Evolutionary conservation across 2,329 filamentous ascomycete genomes (phyloP).

Genomic region (Colletotrichum falcatum): DNA sequence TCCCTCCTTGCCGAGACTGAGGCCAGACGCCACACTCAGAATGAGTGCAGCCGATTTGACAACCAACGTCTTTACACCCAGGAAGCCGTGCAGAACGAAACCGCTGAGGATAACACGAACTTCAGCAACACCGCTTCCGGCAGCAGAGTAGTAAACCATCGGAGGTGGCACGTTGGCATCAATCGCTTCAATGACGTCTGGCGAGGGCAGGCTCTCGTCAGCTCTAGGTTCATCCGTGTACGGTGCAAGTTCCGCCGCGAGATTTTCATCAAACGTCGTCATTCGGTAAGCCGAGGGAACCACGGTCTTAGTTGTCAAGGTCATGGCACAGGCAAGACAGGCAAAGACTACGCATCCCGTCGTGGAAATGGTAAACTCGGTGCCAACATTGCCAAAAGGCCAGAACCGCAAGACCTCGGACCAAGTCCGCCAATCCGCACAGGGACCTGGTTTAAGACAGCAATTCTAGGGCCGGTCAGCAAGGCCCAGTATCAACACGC

Average conservation of each 20-base stretch:
- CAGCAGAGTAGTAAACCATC: constrained; percentile 95
- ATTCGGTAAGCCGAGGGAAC: constrained; percentile 90
- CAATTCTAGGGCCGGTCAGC: constrained; percentile 55
- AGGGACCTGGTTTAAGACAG: constrained; percentile 65
- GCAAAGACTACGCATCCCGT: constrained; percentile 77
- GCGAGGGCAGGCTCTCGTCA: constrained; percentile 60
- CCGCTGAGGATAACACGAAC: constrained; percentile 98
- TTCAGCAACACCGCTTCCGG: constrained; percentile 95
- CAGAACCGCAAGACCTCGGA: constrained; percentile 60
- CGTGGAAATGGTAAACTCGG: constrained; percentile 84
- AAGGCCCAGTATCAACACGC: constrained; percentile 9
- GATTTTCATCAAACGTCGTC: constrained; percentile 91
- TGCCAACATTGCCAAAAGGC: constrained; percentile 65
- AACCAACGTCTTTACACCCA: constrained; percentile 87
- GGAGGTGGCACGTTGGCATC: constrained; percentile 63
- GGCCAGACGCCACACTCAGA: constrained; percentile 89
- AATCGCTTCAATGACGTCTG: constrained; percentile 52
- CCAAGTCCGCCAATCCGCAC: constrained; percentile 69
- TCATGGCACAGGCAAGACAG: constrained; percentile 79
- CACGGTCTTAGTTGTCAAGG: constrained; percentile 91
- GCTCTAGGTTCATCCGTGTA: constrained; percentile 54
- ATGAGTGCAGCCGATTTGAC: constrained; percentile 88
- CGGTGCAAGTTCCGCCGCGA: constrained; percentile 70
- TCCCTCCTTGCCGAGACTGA: constrained; percentile 94
- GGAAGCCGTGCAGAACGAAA: constrained; percentile 95